Conservation (phyloP, 805 yeast species). For the Pichia gijzeniarum region DNA sequence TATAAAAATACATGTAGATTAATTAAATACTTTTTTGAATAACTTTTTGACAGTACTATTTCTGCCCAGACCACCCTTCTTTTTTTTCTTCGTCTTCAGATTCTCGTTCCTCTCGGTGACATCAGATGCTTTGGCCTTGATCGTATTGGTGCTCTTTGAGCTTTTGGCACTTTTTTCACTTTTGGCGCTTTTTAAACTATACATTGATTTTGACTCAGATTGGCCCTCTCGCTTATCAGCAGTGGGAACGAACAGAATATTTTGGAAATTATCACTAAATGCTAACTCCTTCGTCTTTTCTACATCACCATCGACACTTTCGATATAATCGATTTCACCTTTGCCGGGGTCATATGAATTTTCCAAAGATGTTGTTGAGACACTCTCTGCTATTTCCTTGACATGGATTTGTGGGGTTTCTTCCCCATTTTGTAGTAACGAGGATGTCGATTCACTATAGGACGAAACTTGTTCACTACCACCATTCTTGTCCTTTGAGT, state of each 20-base stretch:
- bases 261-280: neutral
- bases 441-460: neutral
- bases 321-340: conserved; percentile 1
- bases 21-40: conserved; percentile 11
- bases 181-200: neutral
- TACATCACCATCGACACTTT: neutral
- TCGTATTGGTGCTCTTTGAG: neutral
- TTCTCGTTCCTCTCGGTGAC: neutral
- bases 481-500: neutral
- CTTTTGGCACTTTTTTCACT: neutral
- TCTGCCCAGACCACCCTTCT: neutral
- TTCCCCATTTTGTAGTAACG: neutral
- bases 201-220: neutral
- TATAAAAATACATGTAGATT: neutral
- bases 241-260: neutral
- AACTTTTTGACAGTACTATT: conserved; percentile 6
- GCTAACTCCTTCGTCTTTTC: neutral
- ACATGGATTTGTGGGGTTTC: conserved; percentile 1
- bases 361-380: neutral
- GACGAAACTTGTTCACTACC: conserved; percentile 1
- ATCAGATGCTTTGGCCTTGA: neutral
- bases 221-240: too few relatives aligned
- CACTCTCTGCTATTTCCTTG: conserved; percentile 1
- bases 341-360: neutral
- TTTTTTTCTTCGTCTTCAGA: neutral